Evolutionary conservation across 306 rosid species (phyloP).

Genomic region (Cucumis melo): DNA sequence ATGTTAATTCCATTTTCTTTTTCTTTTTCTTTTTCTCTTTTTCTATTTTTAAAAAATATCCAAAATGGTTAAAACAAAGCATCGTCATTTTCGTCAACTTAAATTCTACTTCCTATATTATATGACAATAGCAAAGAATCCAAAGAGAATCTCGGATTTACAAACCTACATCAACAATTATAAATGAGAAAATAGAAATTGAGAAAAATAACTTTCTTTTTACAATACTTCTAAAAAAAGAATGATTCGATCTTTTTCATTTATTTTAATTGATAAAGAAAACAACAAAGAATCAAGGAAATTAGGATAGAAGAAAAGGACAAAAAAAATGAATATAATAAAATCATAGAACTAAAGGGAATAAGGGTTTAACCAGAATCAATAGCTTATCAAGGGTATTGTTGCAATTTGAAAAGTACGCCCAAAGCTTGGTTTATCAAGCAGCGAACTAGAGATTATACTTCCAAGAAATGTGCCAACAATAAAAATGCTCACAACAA

Average conservation of each 20-base stretch:
- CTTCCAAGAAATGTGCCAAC: slow-evolving; percentile 88
- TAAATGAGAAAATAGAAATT: slow-evolving; percentile 4
- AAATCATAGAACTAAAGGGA: neutral
- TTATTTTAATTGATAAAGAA: neutral
- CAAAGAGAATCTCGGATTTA: no score
- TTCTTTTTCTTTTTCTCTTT: no score
- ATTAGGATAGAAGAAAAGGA: neutral
- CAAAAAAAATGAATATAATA: neutral
- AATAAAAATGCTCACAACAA: slow-evolving; percentile 79
- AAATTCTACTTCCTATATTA: no score
- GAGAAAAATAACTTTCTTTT: neutral
- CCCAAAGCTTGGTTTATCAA: slow-evolving; percentile 74
- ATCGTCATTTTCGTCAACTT: no score
- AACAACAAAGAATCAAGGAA: neutral
- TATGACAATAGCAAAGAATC: no score
- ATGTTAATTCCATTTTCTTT: no score
- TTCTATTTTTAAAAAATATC: no score
- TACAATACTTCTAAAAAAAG: neutral
- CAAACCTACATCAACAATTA: slow-evolving; percentile 12
- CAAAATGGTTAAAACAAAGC: no score
- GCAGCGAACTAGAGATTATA: slow-evolving; percentile 48
- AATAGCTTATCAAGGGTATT: slow-evolving; percentile 39
- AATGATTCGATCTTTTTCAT: neutral
- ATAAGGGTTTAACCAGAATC: neutral
- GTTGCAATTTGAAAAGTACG: slow-evolving; percentile 62